phyloP scores from a whole-genome alignment of 1,139 yeast species.

The Kluyveromyces marxianus region DNA sequence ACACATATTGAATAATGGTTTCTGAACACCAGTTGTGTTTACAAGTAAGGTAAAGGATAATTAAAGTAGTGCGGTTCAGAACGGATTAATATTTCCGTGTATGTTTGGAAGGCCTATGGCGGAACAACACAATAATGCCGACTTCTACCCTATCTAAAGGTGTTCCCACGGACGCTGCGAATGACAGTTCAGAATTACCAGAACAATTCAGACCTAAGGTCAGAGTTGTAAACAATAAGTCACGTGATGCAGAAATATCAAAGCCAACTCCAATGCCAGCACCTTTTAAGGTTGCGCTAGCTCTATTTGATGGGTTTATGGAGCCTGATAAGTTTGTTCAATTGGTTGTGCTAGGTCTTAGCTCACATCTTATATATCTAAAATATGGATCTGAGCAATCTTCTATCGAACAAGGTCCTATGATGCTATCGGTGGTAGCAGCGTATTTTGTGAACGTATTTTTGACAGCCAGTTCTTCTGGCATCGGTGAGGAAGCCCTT shows the following conservation, averaged over 20 bases:
- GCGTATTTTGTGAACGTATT: constrained; percentile 1
- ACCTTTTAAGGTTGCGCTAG: not conserved
- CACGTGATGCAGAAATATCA: not conserved
- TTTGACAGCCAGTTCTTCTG: not conserved
- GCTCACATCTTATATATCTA: constrained; percentile 11
- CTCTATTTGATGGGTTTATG: constrained; percentile 5
- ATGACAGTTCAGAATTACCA: not conserved
- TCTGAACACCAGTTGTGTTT: too few species aligned
- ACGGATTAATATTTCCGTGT: not conserved
- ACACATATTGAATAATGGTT: too few species aligned
- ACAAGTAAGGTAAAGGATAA: too few species aligned
- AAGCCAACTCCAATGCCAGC: too few species aligned
- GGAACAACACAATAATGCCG: not conserved
- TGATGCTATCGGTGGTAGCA: not conserved
- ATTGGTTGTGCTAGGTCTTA: constrained; percentile 13
- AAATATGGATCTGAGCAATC: constrained; percentile 6
- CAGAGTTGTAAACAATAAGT: not conserved
- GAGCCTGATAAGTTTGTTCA: constrained; percentile 14
- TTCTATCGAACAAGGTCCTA: not conserved
- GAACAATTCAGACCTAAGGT: not conserved
- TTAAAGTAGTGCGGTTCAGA: not conserved
- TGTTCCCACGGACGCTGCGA: not conserved
- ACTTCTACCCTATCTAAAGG: not conserved
- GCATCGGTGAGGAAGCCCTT: not conserved
- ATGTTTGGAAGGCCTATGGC: too few species aligned